A percentile compares a stretch with the other conserved stretches of the same genome.
Conservation (phyloP, 169 alveolate species). For the Fabrea salina region DNA sequence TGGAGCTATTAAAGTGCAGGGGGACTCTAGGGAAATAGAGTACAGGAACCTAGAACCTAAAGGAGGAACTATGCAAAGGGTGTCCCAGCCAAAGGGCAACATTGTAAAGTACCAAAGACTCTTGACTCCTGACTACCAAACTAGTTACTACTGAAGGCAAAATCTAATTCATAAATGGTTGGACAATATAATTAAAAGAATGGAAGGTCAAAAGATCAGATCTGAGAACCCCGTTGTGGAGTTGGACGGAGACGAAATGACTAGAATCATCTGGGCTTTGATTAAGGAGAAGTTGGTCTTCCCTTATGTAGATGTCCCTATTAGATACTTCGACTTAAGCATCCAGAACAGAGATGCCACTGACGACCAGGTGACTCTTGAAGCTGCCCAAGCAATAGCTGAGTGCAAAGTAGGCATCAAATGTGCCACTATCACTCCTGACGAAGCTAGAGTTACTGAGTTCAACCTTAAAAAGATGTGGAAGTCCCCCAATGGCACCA, state of each 20-base stretch:
- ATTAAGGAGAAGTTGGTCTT: slow-evolving; percentile 89
- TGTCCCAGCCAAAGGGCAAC: background rate
- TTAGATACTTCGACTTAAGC: slow-evolving; percentile 89
- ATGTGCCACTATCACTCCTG: slow-evolving; percentile 97
- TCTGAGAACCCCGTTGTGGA: slow-evolving; percentile 91
- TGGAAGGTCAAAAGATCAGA: slow-evolving; percentile 49
- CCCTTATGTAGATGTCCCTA: slow-evolving; percentile 89
- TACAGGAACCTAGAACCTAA: background rate
- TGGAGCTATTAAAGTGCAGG: too few relatives aligned
- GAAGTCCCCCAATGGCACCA: slow-evolving; percentile 95
- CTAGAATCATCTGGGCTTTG: slow-evolving; percentile 90
- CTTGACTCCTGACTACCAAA: background rate
- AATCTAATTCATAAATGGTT: background rate
- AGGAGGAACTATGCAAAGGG: background rate
- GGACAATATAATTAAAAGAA: too few relatives aligned
- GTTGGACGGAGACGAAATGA: slow-evolving; percentile 96
- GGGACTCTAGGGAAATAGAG: background rate
- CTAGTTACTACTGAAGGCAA: background rate
- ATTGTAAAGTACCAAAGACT: background rate
- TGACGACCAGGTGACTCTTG: slow-evolving; percentile 93
- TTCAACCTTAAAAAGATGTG: slow-evolving; percentile 92
- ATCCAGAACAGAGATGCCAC: slow-evolving; percentile 90
- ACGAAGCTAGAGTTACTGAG: slow-evolving; percentile 93
- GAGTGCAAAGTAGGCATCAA: slow-evolving; percentile 90
- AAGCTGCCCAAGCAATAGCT: slow-evolving; percentile 92